Base-by-base conservation (phyloP, 1,139 yeast species). In the Zygoascus meyerae region DNA sequence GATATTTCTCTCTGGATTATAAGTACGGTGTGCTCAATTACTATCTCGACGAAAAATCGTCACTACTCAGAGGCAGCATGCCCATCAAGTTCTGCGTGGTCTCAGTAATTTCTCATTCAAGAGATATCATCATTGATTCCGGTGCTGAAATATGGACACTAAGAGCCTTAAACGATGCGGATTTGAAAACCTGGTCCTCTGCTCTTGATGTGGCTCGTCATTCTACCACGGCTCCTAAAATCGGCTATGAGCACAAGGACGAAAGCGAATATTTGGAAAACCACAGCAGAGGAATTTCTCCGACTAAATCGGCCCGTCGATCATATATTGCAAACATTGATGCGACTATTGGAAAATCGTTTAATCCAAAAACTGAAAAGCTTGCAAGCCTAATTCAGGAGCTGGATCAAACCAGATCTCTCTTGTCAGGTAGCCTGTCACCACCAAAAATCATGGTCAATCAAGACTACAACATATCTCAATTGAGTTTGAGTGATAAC, bases 111-210 rank as follows among this genome's bases (percentile, higher is more conserved):
- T 73, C 79, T 29, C 76, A 77, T 46, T 77, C 78, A 26, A 69
- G 79, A 45, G 85, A 85, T 57, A 80, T 92, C 42, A 82, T 84
- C 46, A 76, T 92, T 53, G 97, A 92, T 64, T 87, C 97, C 0
- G 98, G 98, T 2, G 83, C 92, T 81, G 98, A 92, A 63, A 81
- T 86, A 12, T 92, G 98, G 98, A 81, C 79, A 43, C 71, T 92
- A 53, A 85, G 84, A 57, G 86, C 97, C 0, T 68, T 75, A 39
- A 79, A 75, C 48, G 66, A 66, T 12, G 71, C 73, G 3, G 92
- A 86, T 55, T 92, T 89, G 73, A 75, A 78, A 39, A 73, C 79
- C 8, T 92, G 98, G 98, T 33, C 18, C 17, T 28, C 45, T 12
- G 45, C 45, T 29, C 29, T 42, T 2, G 41, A 42, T 10, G 41